These are phyloP conservation scores for Lophiostoma macrostomum DNA, from an alignment of 495 filamentous ascomycete species.

Conservation along the genomic window DNA sequence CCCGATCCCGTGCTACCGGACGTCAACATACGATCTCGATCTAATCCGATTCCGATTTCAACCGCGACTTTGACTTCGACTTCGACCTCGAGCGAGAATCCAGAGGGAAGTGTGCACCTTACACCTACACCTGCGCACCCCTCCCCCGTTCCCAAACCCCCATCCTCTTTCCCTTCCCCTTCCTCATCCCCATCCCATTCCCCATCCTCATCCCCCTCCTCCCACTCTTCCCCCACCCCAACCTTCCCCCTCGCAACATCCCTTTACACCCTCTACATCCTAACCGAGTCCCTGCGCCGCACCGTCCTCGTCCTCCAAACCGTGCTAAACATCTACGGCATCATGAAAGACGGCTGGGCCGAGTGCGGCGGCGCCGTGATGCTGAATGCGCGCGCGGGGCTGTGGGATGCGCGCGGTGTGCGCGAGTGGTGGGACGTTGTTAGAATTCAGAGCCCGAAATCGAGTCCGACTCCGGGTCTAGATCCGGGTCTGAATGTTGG, in stretches of 20 bases:
- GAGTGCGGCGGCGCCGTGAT: slow-evolving; percentile 25
- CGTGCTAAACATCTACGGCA: slow-evolving; percentile 9
- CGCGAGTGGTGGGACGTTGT: too few relatives aligned
- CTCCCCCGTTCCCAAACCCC: slow-evolving; percentile 2
- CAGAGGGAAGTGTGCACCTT: slow-evolving; percentile 10
- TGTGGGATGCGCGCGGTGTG: slow-evolving; percentile 26
- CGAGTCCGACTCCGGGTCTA: too few relatives aligned
- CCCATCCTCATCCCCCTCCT: too few relatives aligned
- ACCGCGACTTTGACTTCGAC: too few relatives aligned
- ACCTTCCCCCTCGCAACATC: too few relatives aligned
- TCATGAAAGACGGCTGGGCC: slow-evolving; percentile 19
- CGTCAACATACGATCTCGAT: too few relatives aligned
- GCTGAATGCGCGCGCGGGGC: slow-evolving; percentile 23
- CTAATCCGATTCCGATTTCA: too few relatives aligned
- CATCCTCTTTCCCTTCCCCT: slow-evolving; percentile 16
- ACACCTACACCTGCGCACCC: slow-evolving; percentile 8
- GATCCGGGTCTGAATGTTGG: too few relatives aligned
- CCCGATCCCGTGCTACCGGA: slow-evolving; percentile 8
- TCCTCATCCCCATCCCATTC: too few relatives aligned
- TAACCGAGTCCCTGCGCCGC: slow-evolving; percentile 31
- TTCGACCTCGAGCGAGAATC: slow-evolving; percentile 4
- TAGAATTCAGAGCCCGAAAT: too few relatives aligned
- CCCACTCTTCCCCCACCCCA: too few relatives aligned
- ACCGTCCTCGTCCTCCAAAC: slow-evolving; percentile 23
- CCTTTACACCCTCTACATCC: slow-evolving; percentile 27